Conservation (phyloP, 2,329 filamentous ascomycete species). For the Fusarium sp. region DNA sequence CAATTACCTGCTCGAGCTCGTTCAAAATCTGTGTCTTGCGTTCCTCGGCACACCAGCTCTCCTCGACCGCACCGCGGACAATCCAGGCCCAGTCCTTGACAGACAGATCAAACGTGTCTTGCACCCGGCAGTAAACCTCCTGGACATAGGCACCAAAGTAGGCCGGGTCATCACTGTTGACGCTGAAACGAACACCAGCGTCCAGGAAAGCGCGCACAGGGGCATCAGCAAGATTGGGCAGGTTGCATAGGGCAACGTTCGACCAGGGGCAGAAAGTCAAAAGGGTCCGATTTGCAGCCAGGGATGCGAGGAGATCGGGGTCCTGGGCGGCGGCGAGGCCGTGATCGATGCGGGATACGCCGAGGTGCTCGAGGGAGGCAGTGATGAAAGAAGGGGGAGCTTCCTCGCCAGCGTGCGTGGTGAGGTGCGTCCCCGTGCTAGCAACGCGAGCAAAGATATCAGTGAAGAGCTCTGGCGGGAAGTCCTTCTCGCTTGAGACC, state of each 20-base stretch:
- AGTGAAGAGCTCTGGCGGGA: constrained; percentile 72
- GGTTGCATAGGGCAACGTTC: constrained; percentile 68
- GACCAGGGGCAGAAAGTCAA: constrained; percentile 82
- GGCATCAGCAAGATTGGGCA: constrained; percentile 51
- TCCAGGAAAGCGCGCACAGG: constrained; percentile 77
- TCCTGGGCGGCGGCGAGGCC: constrained; percentile 78
- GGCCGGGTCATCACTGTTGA: constrained; percentile 83
- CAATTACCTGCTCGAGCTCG: constrained; percentile 56
- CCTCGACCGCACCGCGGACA: constrained; percentile 72
- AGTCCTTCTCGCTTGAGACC: constrained; percentile 74
- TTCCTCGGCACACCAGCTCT: constrained; percentile 77
- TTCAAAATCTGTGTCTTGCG: constrained; percentile 73
- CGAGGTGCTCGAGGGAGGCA: constrained; percentile 73
- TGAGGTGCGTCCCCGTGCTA: constrained; percentile 71
- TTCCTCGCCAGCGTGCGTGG: constrained; percentile 84
- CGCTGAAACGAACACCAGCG: constrained; percentile 75
- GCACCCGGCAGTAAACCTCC: constrained; percentile 81
- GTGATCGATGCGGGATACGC: constrained; percentile 80
- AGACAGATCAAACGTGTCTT: constrained; percentile 77
- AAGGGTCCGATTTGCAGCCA: constrained; percentile 72
- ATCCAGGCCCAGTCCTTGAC: constrained; percentile 78
- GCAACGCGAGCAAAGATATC: constrained; percentile 69
- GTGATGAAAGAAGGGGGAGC: constrained; percentile 77
- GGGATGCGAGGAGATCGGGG: constrained; percentile 68
- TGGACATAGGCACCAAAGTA: constrained; percentile 84